phyloP scores from a whole-genome alignment of 2,329 filamentous ascomycete species.

The Fusarium sambucinum region DNA sequence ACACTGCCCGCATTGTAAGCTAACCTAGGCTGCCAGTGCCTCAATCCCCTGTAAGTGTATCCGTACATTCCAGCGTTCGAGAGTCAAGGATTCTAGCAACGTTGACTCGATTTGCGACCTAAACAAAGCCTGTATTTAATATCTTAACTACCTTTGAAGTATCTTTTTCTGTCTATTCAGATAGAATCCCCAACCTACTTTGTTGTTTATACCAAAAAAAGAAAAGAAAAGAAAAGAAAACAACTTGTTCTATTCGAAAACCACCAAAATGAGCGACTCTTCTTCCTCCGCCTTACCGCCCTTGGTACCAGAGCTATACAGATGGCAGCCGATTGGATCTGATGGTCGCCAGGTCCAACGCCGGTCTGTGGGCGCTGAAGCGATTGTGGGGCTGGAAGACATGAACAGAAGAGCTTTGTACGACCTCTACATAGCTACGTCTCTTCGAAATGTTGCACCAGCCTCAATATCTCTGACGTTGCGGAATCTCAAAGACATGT shows the following conservation, averaged over 20 bases:
- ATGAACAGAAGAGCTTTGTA: background rate
- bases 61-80: too few relatives aligned
- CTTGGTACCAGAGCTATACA: background rate
- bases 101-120: background rate
- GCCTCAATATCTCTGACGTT: background rate
- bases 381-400: background rate
- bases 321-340: background rate
- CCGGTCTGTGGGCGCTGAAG: background rate
- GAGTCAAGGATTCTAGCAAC: background rate
- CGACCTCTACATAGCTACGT: background rate
- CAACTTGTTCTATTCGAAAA: background rate
- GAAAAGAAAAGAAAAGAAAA: too few relatives aligned
- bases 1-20: background rate
- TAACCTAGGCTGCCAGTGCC: background rate
- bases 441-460: background rate
- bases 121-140: background rate
- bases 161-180: too few relatives aligned
- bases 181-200: too few relatives aligned
- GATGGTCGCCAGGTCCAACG: background rate
- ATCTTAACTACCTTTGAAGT: background rate
- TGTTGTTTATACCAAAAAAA: too few relatives aligned
- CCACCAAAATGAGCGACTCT: background rate
- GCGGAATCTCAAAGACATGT: background rate
- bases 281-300: background rate
- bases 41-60: background rate